Evolutionary conservation across 352 stramenopile genomes (phyloP), one percentile per base, ranked within the genome.

Genomic region (Globisporangium okanoganense): DNA sequence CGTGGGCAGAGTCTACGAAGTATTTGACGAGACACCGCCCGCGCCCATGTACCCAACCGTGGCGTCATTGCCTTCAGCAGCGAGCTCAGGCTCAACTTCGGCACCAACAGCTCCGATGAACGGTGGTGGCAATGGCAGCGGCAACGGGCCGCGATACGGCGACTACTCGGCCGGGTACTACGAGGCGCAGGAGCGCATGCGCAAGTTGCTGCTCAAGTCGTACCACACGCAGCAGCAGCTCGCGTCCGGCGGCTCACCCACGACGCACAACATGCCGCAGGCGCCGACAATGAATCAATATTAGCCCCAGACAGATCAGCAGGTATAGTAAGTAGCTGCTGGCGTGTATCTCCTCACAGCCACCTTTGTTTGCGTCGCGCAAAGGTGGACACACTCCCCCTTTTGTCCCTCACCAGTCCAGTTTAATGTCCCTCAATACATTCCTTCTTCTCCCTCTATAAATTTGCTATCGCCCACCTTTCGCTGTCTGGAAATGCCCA

Each of bases 211-310:
- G 41, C 69, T 89, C 59, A 88, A 92, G 74, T 89, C 80, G 43
- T 90, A 89, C 64, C 72, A 88, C 66, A 92, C 83, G 48, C 82
- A 90, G 61, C 80, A 90, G 68, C 79, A 90, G 60, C 79, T 92
- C 60, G 83, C 78, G 12, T 76, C 78, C 0, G 72, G 76, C 18
- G 59, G 61, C 22, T 75, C 68, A 35, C 60, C 64, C 12, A 66
- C 52, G 10, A 60, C 48, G 44, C 22, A 56, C 44, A 20, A 35
- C 22, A 62, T 57, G 47, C 36, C 47, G 48, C 20, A n/a, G n/a
- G n/a, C 38, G 41, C 16, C 50, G 25, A 35, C 48, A 24, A 38
- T 48, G 16, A 52, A 58, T 51, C 20, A 20, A 18, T 59, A 33
- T 48, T 48, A 48, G 24, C 6, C n/a, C n/a, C n/a, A n/a, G n/a